Evolutionary conservation across 2,329 filamentous ascomycete species (phyloP), one percentile per base, ranked within the genome.

Genomic region (Penicillium capsulatum): DNA sequence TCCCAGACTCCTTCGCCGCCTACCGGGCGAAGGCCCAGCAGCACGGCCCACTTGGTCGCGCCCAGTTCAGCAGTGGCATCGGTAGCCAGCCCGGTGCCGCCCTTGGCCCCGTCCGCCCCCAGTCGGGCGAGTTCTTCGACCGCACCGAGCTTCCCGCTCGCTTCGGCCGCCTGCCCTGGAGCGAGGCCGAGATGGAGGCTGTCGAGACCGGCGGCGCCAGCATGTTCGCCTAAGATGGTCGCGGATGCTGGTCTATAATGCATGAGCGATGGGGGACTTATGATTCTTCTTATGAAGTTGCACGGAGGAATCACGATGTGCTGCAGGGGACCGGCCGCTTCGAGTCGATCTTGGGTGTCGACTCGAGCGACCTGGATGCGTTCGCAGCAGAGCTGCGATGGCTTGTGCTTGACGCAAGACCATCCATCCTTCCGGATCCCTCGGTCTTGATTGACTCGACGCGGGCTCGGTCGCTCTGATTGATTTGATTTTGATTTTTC

Each of bases 131-230:
- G 65, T 88, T 77, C 67, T 96, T 95, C 63, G 92, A 97, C 67
- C 81, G 89, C 55, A 86, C 80, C 54, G 86, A 98, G 70, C 81
- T 98, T 16, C 91, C 92, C 13, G 64, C 74, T 48, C 80, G 91
- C 57, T 98, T 96, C 78, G 80, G 83, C 59, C 79, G 88, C 50
- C 72, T 79, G 34, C 77, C 80, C 9, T 85, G 90, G 69, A 83
- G 79, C 26, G 68, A 82, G 54, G 81, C 82, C 30, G 92, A 98
- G 77, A 98, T 98, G 45, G 92, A 97, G 67, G 90, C 89, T 15
- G 79, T 98, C 59, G 89, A 96, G 79, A 92, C 87, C 40, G 92
- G 90, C 39, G 92, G 92, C 41, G 92, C 91, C 22, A 84, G 78
- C 58, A 57, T 80, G 51, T 75, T 72, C 54, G 73, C 69, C 47